These are phyloP conservation scores for Barnettozyma sp. DNA, from an alignment of 805 yeast species.

Conservation along the genomic window DNA sequence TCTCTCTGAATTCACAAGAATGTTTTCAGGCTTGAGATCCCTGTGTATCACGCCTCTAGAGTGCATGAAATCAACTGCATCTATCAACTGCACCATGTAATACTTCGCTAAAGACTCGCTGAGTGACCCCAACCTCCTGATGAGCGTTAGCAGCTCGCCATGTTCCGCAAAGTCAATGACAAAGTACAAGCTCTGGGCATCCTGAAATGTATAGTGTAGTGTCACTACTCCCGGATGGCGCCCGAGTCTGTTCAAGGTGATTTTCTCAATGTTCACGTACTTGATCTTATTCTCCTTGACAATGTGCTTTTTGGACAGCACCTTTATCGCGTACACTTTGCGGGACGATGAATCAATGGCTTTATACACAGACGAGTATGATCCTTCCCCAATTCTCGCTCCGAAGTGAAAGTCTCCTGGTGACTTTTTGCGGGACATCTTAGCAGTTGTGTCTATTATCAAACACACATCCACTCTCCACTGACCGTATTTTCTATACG, in stretches of 20 bases:
- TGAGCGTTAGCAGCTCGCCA: constrained; percentile 83
- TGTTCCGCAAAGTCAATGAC: constrained; percentile 92
- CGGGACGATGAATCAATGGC: constrained; percentile 71
- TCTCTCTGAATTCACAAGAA: constrained; percentile 77
- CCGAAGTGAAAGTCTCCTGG: constrained; percentile 80
- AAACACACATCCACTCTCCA: not conserved
- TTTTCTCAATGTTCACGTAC: constrained; percentile 92
- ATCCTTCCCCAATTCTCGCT: constrained; percentile 86
- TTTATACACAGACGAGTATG: constrained; percentile 87
- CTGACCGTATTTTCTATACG: not conserved
- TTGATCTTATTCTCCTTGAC: constrained; percentile 92
- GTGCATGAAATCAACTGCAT: constrained; percentile 85
- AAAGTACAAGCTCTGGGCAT: constrained; percentile 77
- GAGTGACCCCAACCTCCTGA: constrained; percentile 70
- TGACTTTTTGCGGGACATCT: constrained; percentile 38
- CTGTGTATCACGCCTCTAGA: constrained; percentile 86
- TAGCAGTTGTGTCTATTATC: too few species aligned
- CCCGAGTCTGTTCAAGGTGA: constrained; percentile 79
- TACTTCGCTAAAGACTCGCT: constrained; percentile 71
- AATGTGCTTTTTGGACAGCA: constrained; percentile 85
- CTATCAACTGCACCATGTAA: constrained; percentile 82
- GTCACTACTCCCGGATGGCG: constrained; percentile 94
- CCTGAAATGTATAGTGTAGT: constrained; percentile 91
- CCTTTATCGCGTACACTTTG: constrained; percentile 82
- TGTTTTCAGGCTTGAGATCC: constrained; percentile 92